These are phyloP conservation scores for Candida neerlandica DNA, from an alignment of 1,139 yeast genomes.

Conservation along the genomic window DNA sequence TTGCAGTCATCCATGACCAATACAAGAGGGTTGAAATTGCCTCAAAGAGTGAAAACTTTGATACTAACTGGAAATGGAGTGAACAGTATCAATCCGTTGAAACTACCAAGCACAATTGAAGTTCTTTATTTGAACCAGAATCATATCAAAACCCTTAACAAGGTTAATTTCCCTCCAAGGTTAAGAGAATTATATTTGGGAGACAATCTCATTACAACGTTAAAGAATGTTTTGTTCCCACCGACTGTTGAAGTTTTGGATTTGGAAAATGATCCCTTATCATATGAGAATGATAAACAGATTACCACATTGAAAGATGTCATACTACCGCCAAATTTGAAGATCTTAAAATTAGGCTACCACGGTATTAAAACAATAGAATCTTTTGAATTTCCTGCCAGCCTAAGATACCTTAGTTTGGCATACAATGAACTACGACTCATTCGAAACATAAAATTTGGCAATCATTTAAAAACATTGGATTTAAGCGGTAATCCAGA, in stretches of 20 bases:
- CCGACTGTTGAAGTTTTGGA: slow-evolving; percentile 40
- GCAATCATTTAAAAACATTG: slow-evolving; percentile 34
- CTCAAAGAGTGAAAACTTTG: slow-evolving; percentile 32
- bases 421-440: slow-evolving; percentile 44
- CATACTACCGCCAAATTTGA: slow-evolving; percentile 38
- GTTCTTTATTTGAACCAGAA: slow-evolving; percentile 40
- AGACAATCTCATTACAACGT: slow-evolving; percentile 46
- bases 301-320: slow-evolving; percentile 49
- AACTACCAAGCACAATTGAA: slow-evolving; percentile 45
- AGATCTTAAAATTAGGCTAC: slow-evolving; percentile 41
- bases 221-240: slow-evolving; percentile 49
- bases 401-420: slow-evolving; percentile 35
- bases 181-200: slow-evolving; percentile 44
- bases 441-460: slow-evolving; percentile 42
- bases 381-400: slow-evolving; percentile 41
- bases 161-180: slow-evolving; percentile 42
- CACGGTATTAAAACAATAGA: slow-evolving; percentile 45
- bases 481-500: slow-evolving; percentile 51
- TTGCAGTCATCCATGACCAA: slow-evolving; percentile 51
- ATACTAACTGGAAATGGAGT: slow-evolving; percentile 47
- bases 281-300: slow-evolving; percentile 41
- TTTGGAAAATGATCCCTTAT: slow-evolving; percentile 46
- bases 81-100: slow-evolving; percentile 49
- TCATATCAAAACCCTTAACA: slow-evolving; percentile 49
- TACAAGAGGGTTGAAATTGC: slow-evolving; percentile 48